A percentile compares a stretch with the other conserved stretches of the same genome.
Conservation (phyloP, 805 yeast species). For the Grigorovia jiainica region DNA sequence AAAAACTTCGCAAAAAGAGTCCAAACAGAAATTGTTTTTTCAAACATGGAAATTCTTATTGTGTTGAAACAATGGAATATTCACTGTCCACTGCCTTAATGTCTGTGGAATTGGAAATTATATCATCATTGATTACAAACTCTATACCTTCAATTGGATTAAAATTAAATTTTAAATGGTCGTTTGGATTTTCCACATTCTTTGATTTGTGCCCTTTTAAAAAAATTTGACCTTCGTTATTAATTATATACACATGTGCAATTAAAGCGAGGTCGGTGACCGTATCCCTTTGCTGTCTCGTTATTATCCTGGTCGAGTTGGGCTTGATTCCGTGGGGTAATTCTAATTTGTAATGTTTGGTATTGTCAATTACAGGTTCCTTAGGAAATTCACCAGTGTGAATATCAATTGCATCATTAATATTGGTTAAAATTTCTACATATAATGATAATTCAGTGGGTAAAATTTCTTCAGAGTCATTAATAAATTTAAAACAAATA, state of each 20-base stretch:
- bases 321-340: constrained; percentile 2
- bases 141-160: not conserved
- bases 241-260: not conserved
- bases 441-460: not conserved
- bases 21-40: too few species aligned
- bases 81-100: not conserved
- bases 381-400: too few species aligned
- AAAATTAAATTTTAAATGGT: not conserved
- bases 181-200: not conserved
- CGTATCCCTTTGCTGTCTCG: constrained; percentile 1
- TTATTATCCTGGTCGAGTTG: constrained; percentile 1
- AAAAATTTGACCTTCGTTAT: not conserved
- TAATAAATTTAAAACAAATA: constrained; percentile 3
- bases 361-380: not conserved
- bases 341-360: not conserved
- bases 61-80: not conserved
- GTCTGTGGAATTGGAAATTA: constrained; percentile 3
- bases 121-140: not conserved
- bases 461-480: not conserved
- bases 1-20: not conserved
- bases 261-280: not conserved
- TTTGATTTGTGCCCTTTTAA: not conserved
- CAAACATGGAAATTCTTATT: not conserved
- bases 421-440: not conserved
- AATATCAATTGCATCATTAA: not conserved